phyloP scores from a whole-genome alignment of 345 rosid species.

The Sapria himalayana region DNA sequence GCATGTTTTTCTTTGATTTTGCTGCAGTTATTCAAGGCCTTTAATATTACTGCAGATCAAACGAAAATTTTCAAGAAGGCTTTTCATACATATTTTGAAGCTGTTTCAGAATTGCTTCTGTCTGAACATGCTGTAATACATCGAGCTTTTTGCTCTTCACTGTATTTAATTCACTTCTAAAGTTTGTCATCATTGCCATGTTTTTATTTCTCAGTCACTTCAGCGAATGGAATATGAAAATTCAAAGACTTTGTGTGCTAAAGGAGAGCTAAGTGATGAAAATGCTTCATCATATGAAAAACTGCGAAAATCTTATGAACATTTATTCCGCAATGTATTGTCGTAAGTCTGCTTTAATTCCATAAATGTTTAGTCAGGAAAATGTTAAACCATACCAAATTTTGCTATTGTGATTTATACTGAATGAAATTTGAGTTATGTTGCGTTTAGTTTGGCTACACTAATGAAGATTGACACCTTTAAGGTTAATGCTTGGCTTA shows the following conservation, averaged over 20 bases:
- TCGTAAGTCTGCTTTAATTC: conserved; percentile 55
- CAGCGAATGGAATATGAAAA: conserved; percentile 96
- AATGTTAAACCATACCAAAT: too few relatives aligned
- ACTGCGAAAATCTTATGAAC: conserved; percentile 87
- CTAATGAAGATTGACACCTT: too few relatives aligned
- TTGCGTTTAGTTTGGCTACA: too few relatives aligned
- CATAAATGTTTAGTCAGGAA: too few relatives aligned
- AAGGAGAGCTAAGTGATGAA: conserved; percentile 96
- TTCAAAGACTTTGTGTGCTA: conserved; percentile 73
- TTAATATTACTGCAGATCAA: conserved; percentile 64
- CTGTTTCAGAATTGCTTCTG: conserved; percentile 68
- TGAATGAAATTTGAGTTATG: too few relatives aligned
- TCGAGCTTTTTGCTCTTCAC: conserved; percentile 11
- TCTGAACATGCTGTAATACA: conserved; percentile 85
- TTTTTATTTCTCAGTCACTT: conserved; percentile 32
- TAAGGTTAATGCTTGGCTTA: too few relatives aligned
- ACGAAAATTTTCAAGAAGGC: conserved; percentile 68
- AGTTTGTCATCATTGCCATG: neutral
- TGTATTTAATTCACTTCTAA: conserved; percentile 1
- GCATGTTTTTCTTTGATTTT: conserved; percentile 15
- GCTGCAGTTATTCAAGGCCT: conserved; percentile 58
- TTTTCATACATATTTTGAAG: conserved; percentile 58
- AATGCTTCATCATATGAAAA: conserved; percentile 74
- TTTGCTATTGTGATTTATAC: too few relatives aligned
- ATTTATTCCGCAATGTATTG: conserved; percentile 66